Percentiles rank a stretch among this genome's conserved stretches.
Conservation (phyloP, 345 rosid species). For the Mangifera indica region DNA sequence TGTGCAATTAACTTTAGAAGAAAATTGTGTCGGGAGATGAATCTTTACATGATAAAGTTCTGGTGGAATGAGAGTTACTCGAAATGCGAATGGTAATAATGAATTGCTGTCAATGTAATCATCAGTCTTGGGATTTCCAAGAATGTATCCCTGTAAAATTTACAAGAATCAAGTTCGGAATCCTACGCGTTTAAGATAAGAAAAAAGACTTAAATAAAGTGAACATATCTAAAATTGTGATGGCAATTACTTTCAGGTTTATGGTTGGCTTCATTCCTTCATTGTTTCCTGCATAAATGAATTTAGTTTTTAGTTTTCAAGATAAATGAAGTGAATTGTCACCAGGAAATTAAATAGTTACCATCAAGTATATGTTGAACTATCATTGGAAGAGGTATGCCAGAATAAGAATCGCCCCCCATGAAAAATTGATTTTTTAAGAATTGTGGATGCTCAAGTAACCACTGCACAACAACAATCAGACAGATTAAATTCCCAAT, state of each 20-base stretch:
- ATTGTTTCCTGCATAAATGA: slow-evolving; percentile 24
- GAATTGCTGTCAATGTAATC: slow-evolving; percentile 25
- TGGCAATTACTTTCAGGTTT: slow-evolving; percentile 29
- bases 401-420: slow-evolving; percentile 45
- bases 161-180: background rate
- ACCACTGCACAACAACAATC: slow-evolving; percentile 22
- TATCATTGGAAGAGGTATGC: slow-evolving; percentile 36
- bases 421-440: slow-evolving; percentile 24
- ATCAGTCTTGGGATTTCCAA: slow-evolving; percentile 43
- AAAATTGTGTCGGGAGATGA: too few species aligned
- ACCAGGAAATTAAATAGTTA: background rate
- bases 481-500: background rate
- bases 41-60: slow-evolving; percentile 18
- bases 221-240: too few species aligned
- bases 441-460: slow-evolving; percentile 29
- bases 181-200: too few species aligned
- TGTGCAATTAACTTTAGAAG: too few species aligned
- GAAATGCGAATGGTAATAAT: slow-evolving; percentile 23
- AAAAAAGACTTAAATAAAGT: too few species aligned
- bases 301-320: background rate
- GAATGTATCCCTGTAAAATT: slow-evolving; percentile 32
- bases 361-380: slow-evolving; percentile 31
- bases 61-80: slow-evolving; percentile 33
- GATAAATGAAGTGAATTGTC: background rate
- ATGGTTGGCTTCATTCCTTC: slow-evolving; percentile 26